phyloP scores from a whole-genome alignment of 345 rosid genomes.

The Eucalyptus pauciflora region DNA sequence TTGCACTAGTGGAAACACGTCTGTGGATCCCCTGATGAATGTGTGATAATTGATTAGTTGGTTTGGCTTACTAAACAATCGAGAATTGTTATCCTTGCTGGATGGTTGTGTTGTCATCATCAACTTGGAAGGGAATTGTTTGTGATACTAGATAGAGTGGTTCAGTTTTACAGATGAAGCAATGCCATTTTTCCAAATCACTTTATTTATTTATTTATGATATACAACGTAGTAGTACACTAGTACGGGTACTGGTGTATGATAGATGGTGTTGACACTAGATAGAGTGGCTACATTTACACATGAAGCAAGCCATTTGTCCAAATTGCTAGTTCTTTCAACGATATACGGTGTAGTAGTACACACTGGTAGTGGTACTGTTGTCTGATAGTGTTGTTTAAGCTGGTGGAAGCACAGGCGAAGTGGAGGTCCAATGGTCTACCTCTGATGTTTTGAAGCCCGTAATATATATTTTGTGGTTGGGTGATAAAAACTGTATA shows the following conservation, averaged over 20 bases:
- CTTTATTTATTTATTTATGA: background rate
- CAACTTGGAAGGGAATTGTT: background rate
- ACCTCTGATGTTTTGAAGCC: background rate
- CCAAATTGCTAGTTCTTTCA: background rate
- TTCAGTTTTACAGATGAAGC: background rate
- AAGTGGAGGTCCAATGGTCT: background rate
- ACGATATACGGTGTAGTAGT: background rate
- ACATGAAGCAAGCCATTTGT: background rate
- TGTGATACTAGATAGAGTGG: background rate
- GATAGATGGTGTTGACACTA: background rate
- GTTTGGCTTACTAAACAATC: background rate
- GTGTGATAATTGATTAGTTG: background rate
- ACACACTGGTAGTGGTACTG: background rate
- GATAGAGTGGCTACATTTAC: background rate
- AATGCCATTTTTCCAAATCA: background rate
- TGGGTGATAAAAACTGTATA: background rate
- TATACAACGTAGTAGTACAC: background rate
- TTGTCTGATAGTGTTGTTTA: background rate
- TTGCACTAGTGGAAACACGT: background rate
- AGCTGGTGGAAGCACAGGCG: background rate
- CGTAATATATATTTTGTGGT: background rate
- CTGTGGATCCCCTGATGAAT: background rate
- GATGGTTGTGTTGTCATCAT: background rate
- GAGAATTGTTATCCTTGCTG: background rate
- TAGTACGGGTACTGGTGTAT: background rate